Percentiles rank a stretch among this genome's conserved stretches.
Evolutionary conservation across 2,329 filamentous ascomycete genomes (phyloP).

Genomic region (Colletotrichum scovillei): DNA sequence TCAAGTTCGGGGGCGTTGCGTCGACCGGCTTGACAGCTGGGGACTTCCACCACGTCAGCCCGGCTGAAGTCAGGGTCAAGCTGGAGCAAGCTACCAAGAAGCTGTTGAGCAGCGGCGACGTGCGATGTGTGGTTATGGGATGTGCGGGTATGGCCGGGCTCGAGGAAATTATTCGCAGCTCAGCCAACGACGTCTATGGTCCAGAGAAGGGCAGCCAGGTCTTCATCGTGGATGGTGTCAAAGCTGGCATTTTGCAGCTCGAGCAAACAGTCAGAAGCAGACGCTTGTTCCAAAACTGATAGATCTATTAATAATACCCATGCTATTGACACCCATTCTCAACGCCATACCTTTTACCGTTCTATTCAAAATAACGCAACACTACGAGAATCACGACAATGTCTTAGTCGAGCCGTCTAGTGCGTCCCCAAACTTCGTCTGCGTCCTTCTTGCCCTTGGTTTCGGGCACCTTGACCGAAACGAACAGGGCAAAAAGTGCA

Average conservation of each 20-base stretch:
- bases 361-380: not conserved
- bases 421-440: constrained; percentile 91
- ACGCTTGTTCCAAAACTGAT: constrained; percentile 46
- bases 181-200: constrained; percentile 74
- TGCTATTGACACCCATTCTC: not conserved
- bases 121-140: constrained; percentile 82
- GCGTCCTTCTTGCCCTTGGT: constrained; percentile 85
- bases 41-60: constrained; percentile 79
- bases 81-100: constrained; percentile 77
- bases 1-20: constrained; percentile 80
- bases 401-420: constrained; percentile 61
- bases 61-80: constrained; percentile 71
- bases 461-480: constrained; percentile 82
- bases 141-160: constrained; percentile 93
- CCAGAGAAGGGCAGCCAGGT: constrained; percentile 65
- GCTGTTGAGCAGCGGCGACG: constrained; percentile 67
- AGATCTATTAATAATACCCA: constrained; percentile 11
- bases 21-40: constrained; percentile 84
- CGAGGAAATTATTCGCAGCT: constrained; percentile 78
- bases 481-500: constrained; percentile 75
- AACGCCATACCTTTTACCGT: constrained; percentile 1
- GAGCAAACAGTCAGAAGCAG: constrained; percentile 63
- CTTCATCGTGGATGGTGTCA: constrained; percentile 83
- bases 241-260: constrained; percentile 73
- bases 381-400: not conserved